These are phyloP conservation scores for Phytophthora ramorum DNA, from an alignment of 352 stramenopile species.

Conservation along the genomic window DNA sequence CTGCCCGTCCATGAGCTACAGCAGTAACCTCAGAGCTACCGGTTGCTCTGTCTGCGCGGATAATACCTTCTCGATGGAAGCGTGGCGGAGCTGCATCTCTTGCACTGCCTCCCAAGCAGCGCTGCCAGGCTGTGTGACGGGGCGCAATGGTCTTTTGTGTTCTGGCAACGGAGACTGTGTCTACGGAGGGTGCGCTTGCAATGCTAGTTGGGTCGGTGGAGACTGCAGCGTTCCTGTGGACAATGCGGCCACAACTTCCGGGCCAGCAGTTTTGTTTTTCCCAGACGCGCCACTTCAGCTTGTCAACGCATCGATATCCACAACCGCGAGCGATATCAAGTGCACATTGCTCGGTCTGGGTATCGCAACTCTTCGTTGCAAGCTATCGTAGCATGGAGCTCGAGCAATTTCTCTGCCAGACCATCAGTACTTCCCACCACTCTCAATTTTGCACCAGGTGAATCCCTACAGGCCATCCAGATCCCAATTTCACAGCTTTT, in stretches of 20 bases:
- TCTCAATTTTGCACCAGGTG: constrained; percentile 36
- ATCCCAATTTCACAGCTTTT: constrained; percentile 37
- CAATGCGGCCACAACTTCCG: constrained; percentile 1
- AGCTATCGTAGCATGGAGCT: constrained; percentile 31
- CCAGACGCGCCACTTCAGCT: constrained; percentile 31
- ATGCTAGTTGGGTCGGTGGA: constrained; percentile 42
- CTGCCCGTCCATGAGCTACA: constrained; percentile 56
- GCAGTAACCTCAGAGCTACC: constrained; percentile 26
- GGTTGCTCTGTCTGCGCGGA: constrained; percentile 45
- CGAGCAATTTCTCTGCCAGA: constrained; percentile 40
- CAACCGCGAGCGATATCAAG: constrained; percentile 23
- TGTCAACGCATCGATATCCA: constrained; percentile 24
- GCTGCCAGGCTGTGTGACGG: constrained; percentile 45
- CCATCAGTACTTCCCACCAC: constrained; percentile 16
- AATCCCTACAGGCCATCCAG: constrained; percentile 26
- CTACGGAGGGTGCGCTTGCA: constrained; percentile 61
- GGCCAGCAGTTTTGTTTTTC: constrained; percentile 56
- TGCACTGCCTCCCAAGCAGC: constrained; percentile 36
- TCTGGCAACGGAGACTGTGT: constrained; percentile 62
- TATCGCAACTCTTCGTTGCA: constrained; percentile 21
- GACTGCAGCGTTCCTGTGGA: constrained; percentile 48
- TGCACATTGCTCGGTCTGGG: constrained; percentile 46
- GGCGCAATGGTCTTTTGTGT: constrained; percentile 66
- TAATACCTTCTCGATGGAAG: constrained; percentile 52
- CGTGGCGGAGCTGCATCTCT: constrained; percentile 63